Evolutionary conservation across 75 land plant genomes (phyloP), one percentile per base, ranked within the genome.

Genomic region (Pinus albicaulis): DNA sequence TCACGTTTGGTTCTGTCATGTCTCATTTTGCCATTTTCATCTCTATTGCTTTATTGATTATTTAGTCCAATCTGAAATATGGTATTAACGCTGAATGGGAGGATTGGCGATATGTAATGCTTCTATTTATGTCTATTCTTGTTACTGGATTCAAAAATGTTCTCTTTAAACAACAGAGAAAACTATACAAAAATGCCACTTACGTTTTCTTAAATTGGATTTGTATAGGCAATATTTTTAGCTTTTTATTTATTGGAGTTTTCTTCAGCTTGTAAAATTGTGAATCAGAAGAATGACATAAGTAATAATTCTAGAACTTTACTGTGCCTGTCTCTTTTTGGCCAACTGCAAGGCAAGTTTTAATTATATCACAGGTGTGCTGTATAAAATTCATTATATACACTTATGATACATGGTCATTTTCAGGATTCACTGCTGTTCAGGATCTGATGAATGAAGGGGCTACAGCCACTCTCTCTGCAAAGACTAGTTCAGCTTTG

Each of bases 371-470:
- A 7, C 8, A 24, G 1, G 38, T 36, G 38, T 36, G 38, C 38
- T 36, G 38, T 5, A 36, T 36, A 36, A 26, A 57, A 44, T 23
- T 20, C 34, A 58, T 23, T 70, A 25, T 10, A 20, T 24, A 17
- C 16, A 36, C 28, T 77, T 74, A 31, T 60, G 55, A 31, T 63
- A 57, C 36, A 28, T 56, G 66, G 62, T 22, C 13, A 0, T 22
- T 63, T 79, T 59, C 89, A 94, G 97, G 95, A n/a, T 88, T 85
- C 74, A 26, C 74, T n/a, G 65, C 83, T 65, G 84, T 79, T 36
- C 90, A 88, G 59, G 91, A 90, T 31, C 74, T 82, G 28, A 83
- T 82, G 25, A 73, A 85, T 59, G 95, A 88, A 74, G 83, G 58
- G 41, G 80, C 85, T 82, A 84, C 74, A 55, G 66, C 61, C 28